Conservation (phyloP, 345 rosid genomes). For the Raphanus sativus region DNA sequence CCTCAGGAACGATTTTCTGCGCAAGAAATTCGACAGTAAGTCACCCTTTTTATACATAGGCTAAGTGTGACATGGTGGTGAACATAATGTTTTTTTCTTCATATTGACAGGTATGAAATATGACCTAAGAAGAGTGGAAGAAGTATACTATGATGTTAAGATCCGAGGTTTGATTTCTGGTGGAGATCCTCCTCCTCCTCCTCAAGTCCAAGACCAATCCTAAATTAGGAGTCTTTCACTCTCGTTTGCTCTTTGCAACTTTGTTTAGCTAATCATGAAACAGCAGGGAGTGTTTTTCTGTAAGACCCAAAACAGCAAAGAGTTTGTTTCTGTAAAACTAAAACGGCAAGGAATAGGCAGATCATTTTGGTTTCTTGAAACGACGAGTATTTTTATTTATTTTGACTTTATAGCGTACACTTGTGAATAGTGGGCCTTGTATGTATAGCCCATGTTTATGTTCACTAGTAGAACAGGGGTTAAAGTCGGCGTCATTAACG, state of each 20-base stretch:
- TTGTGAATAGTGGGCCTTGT: not conserved
- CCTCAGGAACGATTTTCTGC: conserved; percentile 91
- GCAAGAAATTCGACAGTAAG: conserved; percentile 93
- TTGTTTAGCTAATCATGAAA: not conserved
- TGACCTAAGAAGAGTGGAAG: conserved; percentile 81
- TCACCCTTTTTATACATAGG: not conserved
- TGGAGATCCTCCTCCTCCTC: conserved; percentile 35
- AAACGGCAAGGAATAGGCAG: not conserved
- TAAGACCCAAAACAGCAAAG: not conserved
- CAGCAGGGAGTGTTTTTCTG: not conserved
- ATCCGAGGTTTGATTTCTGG: conserved; percentile 64
- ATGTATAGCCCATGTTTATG: not conserved
- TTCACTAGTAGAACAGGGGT: too few species aligned
- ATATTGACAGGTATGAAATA: conserved; percentile 70
- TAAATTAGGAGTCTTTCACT: too few species aligned
- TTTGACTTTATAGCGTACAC: not conserved
- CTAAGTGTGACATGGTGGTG: not conserved
- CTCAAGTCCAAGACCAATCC: not conserved
- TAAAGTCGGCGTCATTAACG: not conserved
- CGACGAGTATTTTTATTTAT: not conserved
- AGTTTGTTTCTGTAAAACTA: not conserved
- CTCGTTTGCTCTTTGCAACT: not conserved
- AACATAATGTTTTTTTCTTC: not conserved
- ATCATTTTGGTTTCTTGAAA: not conserved
- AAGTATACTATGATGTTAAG: conserved; percentile 86